Percentiles rank a stretch among this genome's conserved stretches.
Evolutionary conservation across 192 early-diverging fungal genomes (phyloP).

Genomic region (Spizellomyces sp.): DNA sequence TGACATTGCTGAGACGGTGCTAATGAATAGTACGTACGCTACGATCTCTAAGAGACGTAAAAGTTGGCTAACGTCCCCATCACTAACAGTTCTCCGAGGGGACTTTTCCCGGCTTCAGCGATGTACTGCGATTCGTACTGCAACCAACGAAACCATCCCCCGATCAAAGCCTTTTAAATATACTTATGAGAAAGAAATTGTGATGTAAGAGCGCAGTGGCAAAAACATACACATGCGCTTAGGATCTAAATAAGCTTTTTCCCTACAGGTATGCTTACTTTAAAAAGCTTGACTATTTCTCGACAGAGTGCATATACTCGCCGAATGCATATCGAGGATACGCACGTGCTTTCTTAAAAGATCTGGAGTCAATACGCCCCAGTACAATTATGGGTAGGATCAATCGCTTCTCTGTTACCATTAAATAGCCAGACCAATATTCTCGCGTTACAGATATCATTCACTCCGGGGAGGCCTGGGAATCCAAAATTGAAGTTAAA

Average conservation of each 20-base stretch:
- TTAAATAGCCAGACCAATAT: neutral
- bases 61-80: neutral
- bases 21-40: constrained; percentile 85
- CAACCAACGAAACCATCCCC: constrained; percentile 73
- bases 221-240: too few relatives aligned
- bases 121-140: constrained; percentile 90
- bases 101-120: constrained; percentile 88
- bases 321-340: constrained; percentile 97
- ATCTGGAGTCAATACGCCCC: constrained; percentile 87
- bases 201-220: constrained; percentile 63
- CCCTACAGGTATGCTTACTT: constrained; percentile 81
- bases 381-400: constrained; percentile 78
- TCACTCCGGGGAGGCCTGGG: constrained; percentile 89
- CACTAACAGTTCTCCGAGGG: constrained; percentile 79
- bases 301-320: constrained; percentile 97
- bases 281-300: constrained; percentile 96
- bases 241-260: neutral
- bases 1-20: constrained; percentile 96
- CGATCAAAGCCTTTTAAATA: constrained; percentile 99
- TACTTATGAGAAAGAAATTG: constrained; percentile 99
- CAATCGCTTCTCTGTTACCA: neutral
- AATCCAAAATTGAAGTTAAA: constrained; percentile 28
- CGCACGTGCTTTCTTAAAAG: constrained; percentile 93
- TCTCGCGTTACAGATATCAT: constrained; percentile 73
- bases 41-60: neutral